Evolutionary conservation across 139 green algal genomes (phyloP).

Genomic region (Tetradesmus lagerheimii): DNA sequence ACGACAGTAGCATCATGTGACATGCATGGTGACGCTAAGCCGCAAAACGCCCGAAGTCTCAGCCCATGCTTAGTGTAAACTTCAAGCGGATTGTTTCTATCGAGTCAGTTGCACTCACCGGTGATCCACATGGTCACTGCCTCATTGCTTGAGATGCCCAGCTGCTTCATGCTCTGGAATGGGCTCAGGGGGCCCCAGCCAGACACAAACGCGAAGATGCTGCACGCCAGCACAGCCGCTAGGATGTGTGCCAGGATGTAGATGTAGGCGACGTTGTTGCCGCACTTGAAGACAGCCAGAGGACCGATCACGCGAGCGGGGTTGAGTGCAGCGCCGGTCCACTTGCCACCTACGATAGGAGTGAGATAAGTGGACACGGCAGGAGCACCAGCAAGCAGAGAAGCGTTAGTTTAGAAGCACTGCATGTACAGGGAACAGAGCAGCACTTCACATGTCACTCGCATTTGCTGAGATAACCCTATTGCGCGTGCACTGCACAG

Average conservation of each 20-base stretch:
- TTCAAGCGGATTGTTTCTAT: no score
- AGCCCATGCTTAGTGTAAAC: no score
- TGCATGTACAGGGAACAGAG: no score
- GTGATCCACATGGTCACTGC: constrained; percentile 43
- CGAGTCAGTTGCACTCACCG: no score
- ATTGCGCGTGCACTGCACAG: no score
- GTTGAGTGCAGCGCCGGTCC: constrained; percentile 51
- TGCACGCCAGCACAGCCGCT: constrained; percentile 31
- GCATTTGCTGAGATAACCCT: no score
- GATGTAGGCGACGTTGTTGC: constrained; percentile 25
- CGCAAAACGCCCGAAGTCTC: no score
- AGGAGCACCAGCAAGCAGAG: not conserved
- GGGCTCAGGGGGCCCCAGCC: constrained; percentile 45
- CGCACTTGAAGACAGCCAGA: constrained; percentile 48
- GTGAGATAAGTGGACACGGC: no score
- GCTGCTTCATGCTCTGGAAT: not conserved
- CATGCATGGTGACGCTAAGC: no score
- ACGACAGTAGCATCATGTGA: no score
- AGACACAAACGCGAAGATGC: constrained; percentile 47
- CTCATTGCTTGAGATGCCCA: not conserved
- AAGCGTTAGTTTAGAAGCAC: no score
- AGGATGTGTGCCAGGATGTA: constrained; percentile 44
- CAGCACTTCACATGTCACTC: no score
- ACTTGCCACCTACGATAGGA: constrained; percentile 44
- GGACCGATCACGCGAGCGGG: constrained; percentile 49